Base-by-base conservation (phyloP, 2,329 filamentous ascomycete genomes). In the Furcasterigmium sp. region DNA sequence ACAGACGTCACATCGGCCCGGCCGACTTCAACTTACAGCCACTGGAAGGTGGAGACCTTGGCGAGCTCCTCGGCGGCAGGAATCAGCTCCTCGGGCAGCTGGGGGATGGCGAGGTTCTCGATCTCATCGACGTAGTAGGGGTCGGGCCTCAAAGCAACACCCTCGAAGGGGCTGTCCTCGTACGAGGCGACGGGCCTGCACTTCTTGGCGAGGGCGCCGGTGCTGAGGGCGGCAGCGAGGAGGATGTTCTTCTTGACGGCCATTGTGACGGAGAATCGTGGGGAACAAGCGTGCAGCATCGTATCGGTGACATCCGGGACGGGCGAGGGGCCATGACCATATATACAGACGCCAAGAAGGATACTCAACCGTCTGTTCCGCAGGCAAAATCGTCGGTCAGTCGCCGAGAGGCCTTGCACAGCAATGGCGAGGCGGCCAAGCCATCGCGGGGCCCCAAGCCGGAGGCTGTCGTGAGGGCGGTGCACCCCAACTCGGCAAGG, bases 41-140 rank as follows among this genome's bases (percentile, higher is more conserved):
- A 57, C 34, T 54, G 59, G 39, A 58, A 58, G 3, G 55, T 57
- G n/a, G 60, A 54, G 5, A 62, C 53, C 25, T 53, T 53, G 8
- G 54, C 56, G 23, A 59, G 55, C 20, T 54, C 54, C 26, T 55
- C 52, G 8, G 57, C 55, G 43, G 61, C 66, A 6, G 65, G 64
- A 17, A 64, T 64, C 38, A 73, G 59, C 13, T 70, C 62, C 6
- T 68, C 61, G 9, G 68, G 65, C 46, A 80, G 60, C 3, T 75
- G 73, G 4, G 78, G 76, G 28, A 80, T 70, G 3, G 78, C 78
- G 2, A 65, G 58, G 29, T 56, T 66, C 29, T 67, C 60, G 25
- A 68, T 57, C 46, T 67, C 58, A 3, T 59, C 53, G 34, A 63
- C 55, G 41, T 62, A 65, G 42, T 59, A 61, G 9, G 61, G 57